Base-by-base conservation (phyloP, 768 basidiomycete genomes). In the Pisolithus orientalis region DNA sequence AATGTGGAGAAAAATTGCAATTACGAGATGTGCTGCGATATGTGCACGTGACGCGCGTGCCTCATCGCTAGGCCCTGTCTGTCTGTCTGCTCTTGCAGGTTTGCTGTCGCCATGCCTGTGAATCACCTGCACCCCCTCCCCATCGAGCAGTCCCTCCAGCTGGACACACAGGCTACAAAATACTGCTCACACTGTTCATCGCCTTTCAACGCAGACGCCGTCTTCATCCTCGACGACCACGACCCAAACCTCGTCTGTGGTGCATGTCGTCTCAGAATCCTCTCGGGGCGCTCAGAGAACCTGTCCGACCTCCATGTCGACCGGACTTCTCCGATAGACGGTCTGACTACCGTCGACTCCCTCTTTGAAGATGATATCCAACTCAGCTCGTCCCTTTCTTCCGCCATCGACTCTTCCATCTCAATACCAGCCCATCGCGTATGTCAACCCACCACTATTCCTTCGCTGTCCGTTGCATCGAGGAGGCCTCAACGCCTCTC, bases 251-350 rank as follows among this genome's bases (percentile, higher is more conserved):
- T 66, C 54, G 74, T 82, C 50, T 83, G 80, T 57, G 66, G 68
- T 13, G 62, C 71, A 45, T 83, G 80, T 69, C 75, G 75, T 32
- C 72, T 72, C 37, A 71, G 67, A 52, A 57, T 40, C 13, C 25
- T 25, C 29, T 39, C 39, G 13, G 10, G 34, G 6, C 38, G 28
- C 28, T 39, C 44, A n/a, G 44, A 52, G 8, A 32, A 47, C 28
- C 43, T 57, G 17, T 44, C 53, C 31, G 57, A 58, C 47, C 31
- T 62, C 28, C 58, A 62, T 54, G 60, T 61, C 54, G 72, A 72
- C 54, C 51, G 64, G 14, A 64, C 68, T 50, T 58, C 59, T 40
- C 61, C 65, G 46, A 54, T 63, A 57, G 59, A 34, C 13, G 24
- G 40, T n/a, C 44, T 37, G 16, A n/a, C 51, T 17, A 37, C 38